Conservation (phyloP, 192 early-diverging fungal species). For the Mortierella alpina region DNA sequence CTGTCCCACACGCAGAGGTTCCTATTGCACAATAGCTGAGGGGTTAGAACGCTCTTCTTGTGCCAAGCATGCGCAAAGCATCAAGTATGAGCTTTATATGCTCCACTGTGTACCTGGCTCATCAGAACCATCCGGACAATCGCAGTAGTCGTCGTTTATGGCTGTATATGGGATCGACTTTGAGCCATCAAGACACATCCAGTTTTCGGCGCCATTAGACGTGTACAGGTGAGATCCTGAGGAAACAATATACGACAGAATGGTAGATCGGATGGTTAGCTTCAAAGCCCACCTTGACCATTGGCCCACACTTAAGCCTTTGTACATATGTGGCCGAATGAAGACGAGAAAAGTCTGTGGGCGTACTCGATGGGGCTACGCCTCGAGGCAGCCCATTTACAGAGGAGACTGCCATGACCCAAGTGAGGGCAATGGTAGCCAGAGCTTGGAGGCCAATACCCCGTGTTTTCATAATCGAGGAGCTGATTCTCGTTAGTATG, state of each 20-base stretch:
- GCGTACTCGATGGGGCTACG: conserved; percentile 40
- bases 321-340: no score
- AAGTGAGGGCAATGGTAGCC: conserved; percentile 15
- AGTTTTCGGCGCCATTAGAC: conserved; percentile 43
- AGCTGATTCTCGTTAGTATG: no score
- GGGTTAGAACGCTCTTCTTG: background rate
- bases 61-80: background rate
- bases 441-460: conserved; percentile 15
- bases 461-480: no score
- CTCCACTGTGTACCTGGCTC: conserved; percentile 77
- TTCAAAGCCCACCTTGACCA: no score
- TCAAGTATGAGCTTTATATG: background rate
- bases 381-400: conserved; percentile 16
- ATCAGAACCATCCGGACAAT: conserved; percentile 94
- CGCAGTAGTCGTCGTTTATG: conserved; percentile 98
- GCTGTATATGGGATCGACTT: conserved; percentile 71
- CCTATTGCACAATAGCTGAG: conserved; percentile 56
- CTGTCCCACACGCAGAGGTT: conserved; percentile 89
- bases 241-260: background rate
- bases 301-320: no score
- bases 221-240: conserved; percentile 25
- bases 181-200: conserved; percentile 82
- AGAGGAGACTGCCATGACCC: conserved; percentile 12
- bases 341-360: no score
- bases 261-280: background rate